phyloP scores from a whole-genome alignment of 345 rosid genomes.

The Syzygium aromaticum region DNA sequence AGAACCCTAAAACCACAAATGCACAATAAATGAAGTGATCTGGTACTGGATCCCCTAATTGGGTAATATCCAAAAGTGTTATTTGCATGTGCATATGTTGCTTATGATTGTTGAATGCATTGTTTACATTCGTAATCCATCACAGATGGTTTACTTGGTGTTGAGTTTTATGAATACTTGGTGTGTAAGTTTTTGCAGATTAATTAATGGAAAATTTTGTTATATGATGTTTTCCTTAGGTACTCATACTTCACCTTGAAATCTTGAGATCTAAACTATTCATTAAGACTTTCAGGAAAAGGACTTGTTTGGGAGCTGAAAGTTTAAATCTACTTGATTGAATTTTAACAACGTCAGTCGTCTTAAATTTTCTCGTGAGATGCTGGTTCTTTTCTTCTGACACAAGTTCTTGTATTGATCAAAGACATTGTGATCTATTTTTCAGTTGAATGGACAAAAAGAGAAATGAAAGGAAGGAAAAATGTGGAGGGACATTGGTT shows the following conservation, averaged over 20 bases:
- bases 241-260: not conserved
- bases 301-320: not conserved
- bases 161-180: not conserved
- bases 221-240: not conserved
- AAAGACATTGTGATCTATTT: not conserved
- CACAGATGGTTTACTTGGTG: not conserved
- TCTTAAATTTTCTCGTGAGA: not conserved
- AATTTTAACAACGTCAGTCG: not conserved
- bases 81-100: not conserved
- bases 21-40: not conserved
- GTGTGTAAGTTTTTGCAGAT: not conserved
- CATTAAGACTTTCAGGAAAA: not conserved
- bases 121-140: not conserved
- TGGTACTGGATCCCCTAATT: not conserved
- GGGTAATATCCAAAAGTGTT: not conserved
- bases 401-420: not conserved
- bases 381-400: not conserved
- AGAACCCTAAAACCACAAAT: not conserved
- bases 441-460: not conserved
- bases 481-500: not conserved
- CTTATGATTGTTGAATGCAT: not conserved
- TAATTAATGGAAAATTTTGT: not conserved
- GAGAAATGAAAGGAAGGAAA: not conserved
- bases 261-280: not conserved
- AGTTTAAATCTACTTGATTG: not conserved